Percentiles rank a stretch among this genome's conserved stretches.
Evolutionary conservation across 2,329 filamentous ascomycete genomes (phyloP).

Genomic region (Fusarium sp.): DNA sequence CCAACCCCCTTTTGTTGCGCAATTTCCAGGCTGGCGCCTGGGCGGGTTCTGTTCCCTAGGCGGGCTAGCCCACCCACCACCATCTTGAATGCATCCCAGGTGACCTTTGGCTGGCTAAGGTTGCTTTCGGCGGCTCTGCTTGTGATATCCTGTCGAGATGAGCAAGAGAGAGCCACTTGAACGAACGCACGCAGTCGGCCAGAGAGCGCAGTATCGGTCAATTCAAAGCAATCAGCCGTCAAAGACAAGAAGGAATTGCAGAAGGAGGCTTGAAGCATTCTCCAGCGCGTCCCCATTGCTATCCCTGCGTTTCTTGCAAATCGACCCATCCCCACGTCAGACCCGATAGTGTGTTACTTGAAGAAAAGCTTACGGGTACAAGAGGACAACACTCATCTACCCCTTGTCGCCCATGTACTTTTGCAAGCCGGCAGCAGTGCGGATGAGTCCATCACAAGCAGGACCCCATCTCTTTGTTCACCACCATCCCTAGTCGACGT

Average conservation of each 20-base stretch:
- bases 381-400: background rate
- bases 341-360: conserved; percentile 29
- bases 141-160: conserved; percentile 16
- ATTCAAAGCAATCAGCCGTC: conserved; percentile 18
- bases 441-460: conserved; percentile 11
- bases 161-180: conserved; percentile 5
- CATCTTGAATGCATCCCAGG: conserved; percentile 21
- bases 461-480: conserved; percentile 28
- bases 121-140: conserved; percentile 27
- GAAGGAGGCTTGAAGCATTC: conserved; percentile 23
- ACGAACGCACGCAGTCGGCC: conserved; percentile 23
- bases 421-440: conserved; percentile 17
- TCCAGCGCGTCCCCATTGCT: conserved; percentile 13
- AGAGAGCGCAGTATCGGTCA: conserved; percentile 15
- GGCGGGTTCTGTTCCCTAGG: conserved; percentile 16
- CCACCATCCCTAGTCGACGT: conserved; percentile 7
- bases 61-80: conserved; percentile 19
- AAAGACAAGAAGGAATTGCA: conserved; percentile 6
- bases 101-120: conserved; percentile 11
- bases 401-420: conserved; percentile 37
- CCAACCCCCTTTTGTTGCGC: conserved; percentile 30
- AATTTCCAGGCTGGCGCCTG: conserved; percentile 38
- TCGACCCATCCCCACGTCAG: conserved; percentile 29
- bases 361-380: conserved; percentile 12
- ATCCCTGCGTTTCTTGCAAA: conserved; percentile 21